Evolutionary conservation across 805 yeast species (phyloP), one percentile per base, ranked within the genome.

Genomic region (Lipomyces starkeyi): DNA sequence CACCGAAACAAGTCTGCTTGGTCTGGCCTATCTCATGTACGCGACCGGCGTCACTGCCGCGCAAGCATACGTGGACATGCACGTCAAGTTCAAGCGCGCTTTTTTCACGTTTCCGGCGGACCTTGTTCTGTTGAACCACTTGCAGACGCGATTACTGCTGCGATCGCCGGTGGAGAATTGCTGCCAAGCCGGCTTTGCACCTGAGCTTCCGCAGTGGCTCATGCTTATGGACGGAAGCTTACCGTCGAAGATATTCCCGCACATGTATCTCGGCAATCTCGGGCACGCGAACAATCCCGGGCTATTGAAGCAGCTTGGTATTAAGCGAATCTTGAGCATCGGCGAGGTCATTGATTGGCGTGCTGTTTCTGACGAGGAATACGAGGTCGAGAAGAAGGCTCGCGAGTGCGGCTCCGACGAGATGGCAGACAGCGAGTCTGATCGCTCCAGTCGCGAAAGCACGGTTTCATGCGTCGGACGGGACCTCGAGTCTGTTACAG

Each of bases 41-140:
- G 77, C 91, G 1, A 84, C 88, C 63, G 86, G 89, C 53, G 75
- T 86, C 22, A 72, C 85, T 0, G 78, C 91, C 13, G 87, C 89
- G 34, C 88, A 89, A 53, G 93, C 93, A 0, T 81, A 90, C 69
- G 74, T 89, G 22, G 83, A 84, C 67, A 78, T 91, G 62, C 97
- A 93, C 76, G 71, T 76, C 55, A 81, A 82, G 17, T 85, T 83
- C 74, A 88, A 89, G 3, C 82, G 98, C 65, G 97, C 97, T 1
- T 91, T 91, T 76, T 93, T 91, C 79, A 83, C 93, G 6, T 93
- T 93, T 78, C 88, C 87, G 70, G 85, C 89, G 22, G 98, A 93
- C 78, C 87, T 90, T 37, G 80, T 82, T 27, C 82, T 92, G 2
- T 77, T 93, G 40, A 81, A 84, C 22, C 90, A 87, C 73, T 76